Conservation (phyloP, 2,329 filamentous ascomycete species). For the Talaromyces verruculosus region DNA sequence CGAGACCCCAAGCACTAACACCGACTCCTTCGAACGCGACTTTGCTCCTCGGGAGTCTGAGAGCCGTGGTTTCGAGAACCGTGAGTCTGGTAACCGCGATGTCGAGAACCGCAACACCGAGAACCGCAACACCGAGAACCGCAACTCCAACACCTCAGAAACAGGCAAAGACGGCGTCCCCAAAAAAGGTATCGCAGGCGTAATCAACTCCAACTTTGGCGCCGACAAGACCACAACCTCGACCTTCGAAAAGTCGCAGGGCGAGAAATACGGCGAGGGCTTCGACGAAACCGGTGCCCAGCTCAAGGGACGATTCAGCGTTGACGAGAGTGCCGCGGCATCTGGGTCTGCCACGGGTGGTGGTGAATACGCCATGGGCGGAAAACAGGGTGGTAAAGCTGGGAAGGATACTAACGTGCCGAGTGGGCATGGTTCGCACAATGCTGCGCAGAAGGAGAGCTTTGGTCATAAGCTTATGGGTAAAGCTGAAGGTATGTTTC, state of each 20-base stretch:
- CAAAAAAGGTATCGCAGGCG: conserved; percentile 6
- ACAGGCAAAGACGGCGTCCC: not conserved
- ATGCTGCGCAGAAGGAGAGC: conserved; percentile 12
- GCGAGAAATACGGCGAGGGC: conserved; percentile 9
- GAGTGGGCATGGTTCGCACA: not conserved
- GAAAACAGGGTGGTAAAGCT: not conserved
- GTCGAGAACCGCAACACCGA: not conserved
- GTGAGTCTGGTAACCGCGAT: not conserved
- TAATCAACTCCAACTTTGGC: conserved; percentile 16
- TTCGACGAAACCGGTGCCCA: conserved; percentile 11
- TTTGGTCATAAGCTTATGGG: conserved; percentile 14
- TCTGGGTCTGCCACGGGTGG: conserved; percentile 9
- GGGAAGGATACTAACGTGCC: conserved; percentile 3
- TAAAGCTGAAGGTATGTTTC: conserved; percentile 17
- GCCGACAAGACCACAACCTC: conserved; percentile 20
- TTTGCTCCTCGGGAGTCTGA: not conserved
- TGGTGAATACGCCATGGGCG: not conserved
- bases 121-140: not conserved
- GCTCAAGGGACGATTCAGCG: not conserved
- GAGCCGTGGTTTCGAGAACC: not conserved
- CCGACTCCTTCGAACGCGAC: not conserved
- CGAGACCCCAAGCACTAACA: not conserved
- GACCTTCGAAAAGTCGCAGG: conserved; percentile 19
- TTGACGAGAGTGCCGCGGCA: not conserved
- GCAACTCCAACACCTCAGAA: not conserved